Conservation (phyloP, 129 eudicot species). For the Gnaphalium uliginosum region DNA sequence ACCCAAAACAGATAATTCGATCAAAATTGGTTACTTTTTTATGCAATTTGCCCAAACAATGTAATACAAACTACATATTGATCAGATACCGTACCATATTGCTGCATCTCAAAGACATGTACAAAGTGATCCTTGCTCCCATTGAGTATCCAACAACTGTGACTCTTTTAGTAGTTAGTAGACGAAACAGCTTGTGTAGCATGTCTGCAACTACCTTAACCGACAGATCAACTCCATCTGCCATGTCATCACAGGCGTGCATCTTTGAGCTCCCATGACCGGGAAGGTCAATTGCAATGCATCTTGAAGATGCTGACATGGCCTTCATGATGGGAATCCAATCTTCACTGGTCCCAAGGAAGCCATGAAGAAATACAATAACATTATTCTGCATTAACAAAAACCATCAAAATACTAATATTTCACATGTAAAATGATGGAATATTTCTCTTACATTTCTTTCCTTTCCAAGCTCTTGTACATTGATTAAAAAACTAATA, state of each 20-base stretch:
- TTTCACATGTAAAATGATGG: not conserved
- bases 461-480: conserved; percentile 61
- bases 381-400: conserved; percentile 51
- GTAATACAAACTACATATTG: not conserved
- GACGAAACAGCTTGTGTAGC: conserved; percentile 49
- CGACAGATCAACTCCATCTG: conserved; percentile 41
- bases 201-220: conserved; percentile 51
- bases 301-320: conserved; percentile 72
- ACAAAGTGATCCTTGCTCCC: conserved; percentile 90
- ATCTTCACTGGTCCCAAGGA: conserved; percentile 84
- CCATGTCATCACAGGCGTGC: conserved; percentile 23
- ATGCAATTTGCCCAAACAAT: not conserved
- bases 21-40: not conserved
- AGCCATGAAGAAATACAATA: conserved; percentile 85
- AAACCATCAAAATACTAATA: conserved; percentile 2
- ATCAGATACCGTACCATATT: conserved; percentile 50
- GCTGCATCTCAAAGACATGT: conserved; percentile 64
- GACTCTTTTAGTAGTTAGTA: conserved; percentile 52
- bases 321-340: conserved; percentile 90
- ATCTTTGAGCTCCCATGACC: conserved; percentile 82
- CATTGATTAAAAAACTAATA: conserved; percentile 47
- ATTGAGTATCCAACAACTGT: conserved; percentile 89
- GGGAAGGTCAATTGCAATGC: conserved; percentile 87
- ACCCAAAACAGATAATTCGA: no score
- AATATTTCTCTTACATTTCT: conserved; percentile 47